Conservation (phyloP, 2,329 filamentous ascomycete species). For the Fonsecaea erecta region DNA sequence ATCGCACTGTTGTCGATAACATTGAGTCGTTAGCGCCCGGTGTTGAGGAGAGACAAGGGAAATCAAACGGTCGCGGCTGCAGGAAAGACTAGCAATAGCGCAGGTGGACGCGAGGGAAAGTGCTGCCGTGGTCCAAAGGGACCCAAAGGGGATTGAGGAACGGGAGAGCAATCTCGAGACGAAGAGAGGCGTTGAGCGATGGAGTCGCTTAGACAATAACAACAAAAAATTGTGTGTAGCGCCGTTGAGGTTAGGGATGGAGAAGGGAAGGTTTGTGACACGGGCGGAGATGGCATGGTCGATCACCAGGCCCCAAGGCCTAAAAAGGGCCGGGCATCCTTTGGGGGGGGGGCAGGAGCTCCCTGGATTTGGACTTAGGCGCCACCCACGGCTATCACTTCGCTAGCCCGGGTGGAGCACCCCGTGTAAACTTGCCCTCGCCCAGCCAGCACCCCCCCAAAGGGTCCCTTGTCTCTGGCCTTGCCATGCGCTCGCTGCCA, state of each 20-base stretch:
- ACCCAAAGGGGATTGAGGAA: conserved; percentile 8
- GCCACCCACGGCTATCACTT: conserved; percentile 20
- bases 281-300: conserved; percentile 26
- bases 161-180: conserved; percentile 20
- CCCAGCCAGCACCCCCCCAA: neutral
- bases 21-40: conserved; percentile 23
- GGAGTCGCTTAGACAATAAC: conserved; percentile 21
- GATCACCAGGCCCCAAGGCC: conserved; percentile 21
- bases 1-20: conserved; percentile 76
- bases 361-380: conserved; percentile 20
- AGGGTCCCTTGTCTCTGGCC: neutral
- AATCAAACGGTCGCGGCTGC: neutral
- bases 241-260: conserved; percentile 18
- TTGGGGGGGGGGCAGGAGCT: conserved; percentile 9
- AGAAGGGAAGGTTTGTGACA: conserved; percentile 27
- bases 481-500: conserved; percentile 16
- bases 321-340: conserved; percentile 15
- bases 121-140: conserved; percentile 16
- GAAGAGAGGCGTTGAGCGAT: conserved; percentile 15
- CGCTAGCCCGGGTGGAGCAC: conserved; percentile 26
- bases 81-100: neutral
- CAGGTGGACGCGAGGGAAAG: conserved; percentile 21
- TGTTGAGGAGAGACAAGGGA: conserved; percentile 11
- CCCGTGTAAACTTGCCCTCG: conserved; percentile 34
- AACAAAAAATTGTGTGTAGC: conserved; percentile 19